Base-by-base conservation (phyloP, 1,284 basidiomycete genomes). In the Phellopilus nigrolimitatus region DNA sequence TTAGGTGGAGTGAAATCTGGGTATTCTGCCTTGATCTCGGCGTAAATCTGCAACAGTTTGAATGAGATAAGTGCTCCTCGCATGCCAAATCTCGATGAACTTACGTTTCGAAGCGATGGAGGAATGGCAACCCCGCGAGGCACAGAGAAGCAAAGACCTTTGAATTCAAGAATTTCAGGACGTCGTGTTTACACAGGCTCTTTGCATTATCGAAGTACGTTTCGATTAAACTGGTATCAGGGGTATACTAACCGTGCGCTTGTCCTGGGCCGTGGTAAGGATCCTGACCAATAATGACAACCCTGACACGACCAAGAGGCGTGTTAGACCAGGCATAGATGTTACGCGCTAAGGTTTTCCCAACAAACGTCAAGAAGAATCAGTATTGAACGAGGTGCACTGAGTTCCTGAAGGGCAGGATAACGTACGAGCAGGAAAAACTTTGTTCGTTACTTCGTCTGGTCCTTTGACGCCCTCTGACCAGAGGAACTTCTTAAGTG, bases 131-230 rank as follows among this genome's bases (percentile, higher is more conserved):
- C 74, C 7, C 90, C 90, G 43, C 73, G 73, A 9, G 82, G 83
- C 10, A 95, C 93, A 13, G 91, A 94, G 70, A 95, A 95, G 61
- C 86, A 90, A 9, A 95, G 76, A 38, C 84, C 84, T 86, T 56
- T 42, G 53, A 39, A 36, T 17, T 25, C 47, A 41, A 53, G 30
- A 33, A 52, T 51, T 50, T 27, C 31, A 39, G 27, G 25, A 42
- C 39, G 53, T 48, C 49, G 15, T 33, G 53, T 46, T 53, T 19
- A 33, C 22, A 24, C 7, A 44, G 40, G 33, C 12, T 24, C 46
- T 31, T 28, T 44, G 19, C 15, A 40, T n/a, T n/a, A n/a, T n/a
- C n/a, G n/a, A 40, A 19, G 36, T 15, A 13, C n/a, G 24, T 42
- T 19, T 24, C 40, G 40, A 42, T 42, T n/a, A n/a, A n/a, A n/a